Base-by-base conservation (phyloP, 1,284 basidiomycete species). In the Athelia psychrophila region DNA sequence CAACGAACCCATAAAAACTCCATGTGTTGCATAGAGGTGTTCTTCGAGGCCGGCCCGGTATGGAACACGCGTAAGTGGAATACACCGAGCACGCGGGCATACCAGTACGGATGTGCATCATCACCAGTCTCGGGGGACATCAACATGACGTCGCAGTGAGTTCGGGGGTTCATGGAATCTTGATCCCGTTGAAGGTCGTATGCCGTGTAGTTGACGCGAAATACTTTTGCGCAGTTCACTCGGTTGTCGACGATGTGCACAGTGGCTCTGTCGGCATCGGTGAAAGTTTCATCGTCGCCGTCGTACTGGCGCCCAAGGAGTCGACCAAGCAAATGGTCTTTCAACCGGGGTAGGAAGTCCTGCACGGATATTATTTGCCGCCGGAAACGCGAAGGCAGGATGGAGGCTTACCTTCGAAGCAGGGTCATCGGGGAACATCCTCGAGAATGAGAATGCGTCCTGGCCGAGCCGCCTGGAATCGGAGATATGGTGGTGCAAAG, bases 201-300 rank as follows among this genome's bases (percentile, higher is more conserved):
- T 1, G 72, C 76, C 0, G 73, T 78, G 55, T 73, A 78, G 49
- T 78, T 75, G 47, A 78, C 49, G 0, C 60, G 59, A 16, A 72
- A 36, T 22, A 25, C 53, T 50, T 48, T 60, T 47, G 45, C 60
- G 42, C 33, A 47, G 52, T 55, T 60, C 16, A 67, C 61, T 22
- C 57, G 56, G 36, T 59, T 50, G 19, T 56, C 49, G 13, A 55
- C 46, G 27, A 66, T 60, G 25, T 48, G 18, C 1, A 46, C 25
- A 5, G 44, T 23, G 19, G 16, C 23, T 16, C 44, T n/a, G 24
- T 63, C 51, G 6, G 30, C 51, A 15, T 47, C 42, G 1, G 58
- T 52, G 47, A 56, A 63, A 3, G 51, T 45, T 3, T 59, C 51
- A 47, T 67, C 61, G 35, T 64, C 57, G 18, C 54, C 56, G 32